Base-by-base conservation (phyloP, 495 filamentous ascomycete genomes). In the Neurospora sp. region DNA sequence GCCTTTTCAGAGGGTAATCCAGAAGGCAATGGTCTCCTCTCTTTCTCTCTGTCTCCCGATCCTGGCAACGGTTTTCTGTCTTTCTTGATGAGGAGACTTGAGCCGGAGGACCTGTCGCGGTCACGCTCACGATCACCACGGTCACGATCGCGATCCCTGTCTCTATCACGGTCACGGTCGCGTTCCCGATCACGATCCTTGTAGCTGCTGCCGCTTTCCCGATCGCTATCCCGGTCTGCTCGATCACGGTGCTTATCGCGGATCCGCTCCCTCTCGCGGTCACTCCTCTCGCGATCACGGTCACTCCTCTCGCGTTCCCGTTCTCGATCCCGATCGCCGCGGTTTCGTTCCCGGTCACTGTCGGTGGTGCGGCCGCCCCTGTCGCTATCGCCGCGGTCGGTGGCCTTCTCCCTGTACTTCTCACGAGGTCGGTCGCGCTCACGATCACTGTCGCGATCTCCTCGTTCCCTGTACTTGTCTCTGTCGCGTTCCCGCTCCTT, bases 21-120 rank as follows among this genome's bases (percentile, higher is more conserved):
- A 35, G 23, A 60, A 23, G 41, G 71, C 5, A 42, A 72, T 38
- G 74, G 44, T 80, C 39, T 60, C 8, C 38, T 66, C 27, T 66
- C 54, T 9, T 66, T 66, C 1, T 66, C 54, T 35, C 54, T 62
- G 1, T 62, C 54, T 35, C 54, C 31, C 1, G 27, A 66, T 35
- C 54, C 54, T 16, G 54, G 54, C 14, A 66, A 5, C 14, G 54
- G 54, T 37, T 66, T 66, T 3, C 54, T 7, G 27, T 66, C 54
- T 1, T 66, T 66, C 7, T 66, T 66, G 14, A 66, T 66, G 54
- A 66, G 54, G 6, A 66, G 27, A 2, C 54, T 37, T 8, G 54
- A 66, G 27, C 54, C 54, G 14, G 54, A 66, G 5, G 54, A 18
- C 14, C 27, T 31, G 54, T 66, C 54, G 3, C 54, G 49, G 49